Evolutionary conservation across 2,329 filamentous ascomycete species (phyloP), one percentile per base, ranked within the genome.

Genomic region (Penicillium sp.): DNA sequence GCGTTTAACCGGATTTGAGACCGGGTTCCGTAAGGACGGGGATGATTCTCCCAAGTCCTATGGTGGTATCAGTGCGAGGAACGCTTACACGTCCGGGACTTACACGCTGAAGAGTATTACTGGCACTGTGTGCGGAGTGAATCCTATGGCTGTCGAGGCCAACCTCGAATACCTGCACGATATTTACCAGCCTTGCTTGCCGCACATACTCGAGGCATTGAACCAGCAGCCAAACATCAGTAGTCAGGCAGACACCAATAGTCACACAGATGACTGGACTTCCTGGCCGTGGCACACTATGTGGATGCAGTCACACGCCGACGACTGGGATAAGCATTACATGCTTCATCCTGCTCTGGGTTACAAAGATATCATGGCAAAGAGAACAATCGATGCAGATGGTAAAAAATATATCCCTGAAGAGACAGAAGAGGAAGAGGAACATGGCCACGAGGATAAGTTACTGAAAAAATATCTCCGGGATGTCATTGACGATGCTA

Each of bases 31-130:
- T 15, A 41, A 57, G 13, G 47, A 49, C 4, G 55, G 60, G 8
- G 23, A 44, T 44, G 55, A 61, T 33, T 42, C 45, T 10, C 60
- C 65, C 42, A 65, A 66, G 53, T 57, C 65, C 2, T 74, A 71
- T 31, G 77, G 78, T 25, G 77, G 77, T 13, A 68, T 79, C 49
- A 75, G 68, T 47, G 73, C 72, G n/a, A 74, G 73, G 3, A 66
- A 71, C 25, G 75, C 75, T 0, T 74, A 77, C 45, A 78, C 78
- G 0, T 68, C 74, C 0, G 70, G 71, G 12, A 78, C 78, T 0
- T 78, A 77, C 38, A 79, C 77, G 0, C 64, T 78, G 15, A 79
- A 79, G 64, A 78, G 76, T 60, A 58, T 79, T 17, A 66, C 69
- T 1, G 77, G 69, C 1, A 75, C 74, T n/a, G 57, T 78, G 6